A percentile compares a stretch with the other conserved stretches of the same genome.
These are phyloP conservation scores for Moricandia moricandioides DNA, from an alignment of 345 rosid species.

Conservation along the genomic window DNA sequence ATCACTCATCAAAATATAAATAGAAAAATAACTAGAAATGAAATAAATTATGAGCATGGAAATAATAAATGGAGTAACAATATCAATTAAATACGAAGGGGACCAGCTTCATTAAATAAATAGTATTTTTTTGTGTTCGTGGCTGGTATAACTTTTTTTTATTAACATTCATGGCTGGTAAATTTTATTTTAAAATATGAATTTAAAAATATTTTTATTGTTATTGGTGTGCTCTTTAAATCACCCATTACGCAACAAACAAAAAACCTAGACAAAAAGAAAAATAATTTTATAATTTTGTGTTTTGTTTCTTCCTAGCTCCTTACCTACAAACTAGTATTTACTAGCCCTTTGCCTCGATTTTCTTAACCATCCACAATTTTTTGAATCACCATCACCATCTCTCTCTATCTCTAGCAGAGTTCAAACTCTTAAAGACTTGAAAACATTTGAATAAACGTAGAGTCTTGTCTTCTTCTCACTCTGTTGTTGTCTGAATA, in stretches of 20 bases:
- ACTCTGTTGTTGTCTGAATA: slow-evolving; percentile 4
- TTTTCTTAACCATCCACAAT: slow-evolving; percentile 39
- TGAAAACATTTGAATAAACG: slow-evolving; percentile 50
- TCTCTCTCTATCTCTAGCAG: slow-evolving; percentile 31
- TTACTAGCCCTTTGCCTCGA: slow-evolving; percentile 43
- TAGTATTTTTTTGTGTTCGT: not conserved
- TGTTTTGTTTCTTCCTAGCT: slow-evolving; percentile 22
- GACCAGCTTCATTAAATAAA: slow-evolving; percentile 25
- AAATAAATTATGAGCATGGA: not conserved
- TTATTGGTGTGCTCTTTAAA: slow-evolving; percentile 16
- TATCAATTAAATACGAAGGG: slow-evolving; percentile 13
- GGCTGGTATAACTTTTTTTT: not conserved
- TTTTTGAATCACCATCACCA: slow-evolving; percentile 55
- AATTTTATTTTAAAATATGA: too few species aligned
- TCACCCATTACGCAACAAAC: slow-evolving; percentile 20
- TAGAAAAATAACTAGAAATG: not conserved
- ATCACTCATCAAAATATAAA: not conserved
- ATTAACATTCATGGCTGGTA: too few species aligned
- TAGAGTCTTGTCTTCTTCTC: not conserved
- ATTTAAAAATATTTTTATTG: not conserved
- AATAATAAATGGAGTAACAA: not conserved
- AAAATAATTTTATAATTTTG: not conserved
- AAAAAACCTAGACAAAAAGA: not conserved
- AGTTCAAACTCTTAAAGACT: slow-evolving; percentile 17
- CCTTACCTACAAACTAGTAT: slow-evolving; percentile 36